A percentile compares a stretch with the other conserved stretches of the same genome.
phyloP scores from a whole-genome alignment of 148 eudicot genomes.

The Mesembryanthemum crystallinum region DNA sequence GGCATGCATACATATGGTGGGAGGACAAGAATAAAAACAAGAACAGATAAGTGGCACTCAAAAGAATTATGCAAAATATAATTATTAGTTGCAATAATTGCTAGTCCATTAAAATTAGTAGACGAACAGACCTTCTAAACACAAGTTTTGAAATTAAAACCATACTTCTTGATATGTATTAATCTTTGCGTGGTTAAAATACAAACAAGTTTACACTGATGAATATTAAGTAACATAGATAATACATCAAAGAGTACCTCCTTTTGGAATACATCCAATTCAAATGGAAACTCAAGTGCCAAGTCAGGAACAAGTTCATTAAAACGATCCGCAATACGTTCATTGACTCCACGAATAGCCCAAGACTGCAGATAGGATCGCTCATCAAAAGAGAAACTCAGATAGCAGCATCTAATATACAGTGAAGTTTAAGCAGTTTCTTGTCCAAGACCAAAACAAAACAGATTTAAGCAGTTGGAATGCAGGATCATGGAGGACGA shows the following conservation, averaged over 20 bases:
- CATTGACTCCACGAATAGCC: conserved; percentile 63
- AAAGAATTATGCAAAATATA: background rate
- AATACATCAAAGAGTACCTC: conserved; percentile 54
- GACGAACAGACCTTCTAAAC: background rate
- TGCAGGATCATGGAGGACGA: background rate
- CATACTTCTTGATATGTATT: background rate
- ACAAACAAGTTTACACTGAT: background rate
- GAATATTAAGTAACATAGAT: conserved; percentile 2
- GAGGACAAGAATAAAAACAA: background rate
- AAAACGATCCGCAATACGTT: conserved; percentile 58
- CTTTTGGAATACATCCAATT: conserved; percentile 85
- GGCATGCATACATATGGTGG: too few species aligned
- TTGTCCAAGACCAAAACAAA: too few species aligned
- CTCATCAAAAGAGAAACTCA: conserved; percentile 2
- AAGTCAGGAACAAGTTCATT: conserved; percentile 88
- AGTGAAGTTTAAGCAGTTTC: background rate
- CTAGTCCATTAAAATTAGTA: background rate
- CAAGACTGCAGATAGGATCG: conserved; percentile 52
- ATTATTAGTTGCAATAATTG: background rate
- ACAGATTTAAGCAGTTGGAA: too few species aligned
- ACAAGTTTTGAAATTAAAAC: background rate
- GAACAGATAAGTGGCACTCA: background rate
- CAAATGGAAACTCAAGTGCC: conserved; percentile 92
- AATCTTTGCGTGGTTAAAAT: background rate
- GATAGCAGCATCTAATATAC: background rate